These are phyloP conservation scores for Pachyrhizus erosus DNA, from an alignment of 306 rosid genomes.

Conservation along the genomic window DNA sequence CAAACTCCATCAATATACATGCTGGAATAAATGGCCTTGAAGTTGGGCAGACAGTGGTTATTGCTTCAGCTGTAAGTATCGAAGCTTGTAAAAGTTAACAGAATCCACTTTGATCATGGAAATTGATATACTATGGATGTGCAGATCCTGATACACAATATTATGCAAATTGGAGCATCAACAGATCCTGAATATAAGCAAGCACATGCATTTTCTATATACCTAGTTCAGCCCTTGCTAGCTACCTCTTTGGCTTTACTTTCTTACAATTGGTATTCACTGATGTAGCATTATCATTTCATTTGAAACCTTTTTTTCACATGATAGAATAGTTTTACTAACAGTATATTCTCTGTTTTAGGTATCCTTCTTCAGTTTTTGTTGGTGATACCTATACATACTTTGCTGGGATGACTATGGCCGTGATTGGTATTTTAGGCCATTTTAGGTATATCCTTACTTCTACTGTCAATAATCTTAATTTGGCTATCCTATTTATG, in stretches of 20 bases:
- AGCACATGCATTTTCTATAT: conserved; percentile 87
- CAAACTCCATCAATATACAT: conserved; percentile 93
- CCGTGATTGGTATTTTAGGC: conserved; percentile 93
- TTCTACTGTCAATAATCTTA: background rate
- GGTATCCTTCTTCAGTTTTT: conserved; percentile 97
- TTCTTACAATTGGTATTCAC: conserved; percentile 74
- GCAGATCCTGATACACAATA: conserved; percentile 80
- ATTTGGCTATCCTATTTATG: conserved; percentile 15
- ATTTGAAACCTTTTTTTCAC: conserved; percentile 30
- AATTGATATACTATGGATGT: conserved; percentile 38
- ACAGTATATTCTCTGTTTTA: conserved; percentile 47
- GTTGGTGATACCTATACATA: conserved; percentile 98
- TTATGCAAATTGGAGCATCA: conserved; percentile 90
- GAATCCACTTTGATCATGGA: conserved; percentile 25
- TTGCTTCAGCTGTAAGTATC: conserved; percentile 77
- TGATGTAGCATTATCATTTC: conserved; percentile 12
- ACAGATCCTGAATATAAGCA: conserved; percentile 75
- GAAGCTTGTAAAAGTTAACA: conserved; percentile 33
- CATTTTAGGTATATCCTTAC: conserved; percentile 73
- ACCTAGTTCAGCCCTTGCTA: conserved; percentile 78
- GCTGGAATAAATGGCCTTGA: conserved; percentile 93
- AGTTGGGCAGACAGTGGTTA: conserved; percentile 93
- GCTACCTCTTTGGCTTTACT: conserved; percentile 82
- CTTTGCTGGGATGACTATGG: conserved; percentile 99
- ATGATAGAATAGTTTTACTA: conserved; percentile 29